Base-by-base conservation (phyloP, 2,329 filamentous ascomycete genomes). In the Daldinia sp. region DNA sequence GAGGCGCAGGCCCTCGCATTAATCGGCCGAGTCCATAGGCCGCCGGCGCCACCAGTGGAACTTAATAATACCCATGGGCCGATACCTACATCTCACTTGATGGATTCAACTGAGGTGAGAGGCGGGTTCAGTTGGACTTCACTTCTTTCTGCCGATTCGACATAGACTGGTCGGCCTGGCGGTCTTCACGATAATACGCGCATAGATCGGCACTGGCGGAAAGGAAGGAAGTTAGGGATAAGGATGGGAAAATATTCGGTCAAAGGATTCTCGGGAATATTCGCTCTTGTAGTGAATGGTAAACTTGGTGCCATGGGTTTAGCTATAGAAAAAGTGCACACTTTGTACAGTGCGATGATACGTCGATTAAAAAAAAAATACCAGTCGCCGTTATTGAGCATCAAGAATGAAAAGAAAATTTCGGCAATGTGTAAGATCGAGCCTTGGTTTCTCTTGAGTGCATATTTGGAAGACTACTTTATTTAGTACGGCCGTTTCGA, bases 121-220 rank as follows among this genome's bases (percentile, higher is more conserved):
- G 67, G 65, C 48, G 13, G 33, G 44, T 63, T 66, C 20, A 23
- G 20, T 23, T 44, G 48, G 18, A 59, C 53, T 72, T 65, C 60
- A 4, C 33, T 66, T 70, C 69, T 68, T 68, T 37, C 63, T 60
- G n/a, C 41, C 30, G 53, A 54, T 67, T 68, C 66, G 55, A 68
- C 61, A 68, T 73, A 73, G 66, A 70, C 72, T 73, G 71, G 71
- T 68, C 44, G 71, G 70, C 67, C 73, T 51, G 69, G 63, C 54
- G 57, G 62, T 68, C 71, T 70, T 72, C 2, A 69, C 33, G 65
- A 71, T 54, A 64, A 26, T 53, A 68, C 60, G 68, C 60, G 68
- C 59, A 71, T 64, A 35, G 67, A 68, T 73, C 63, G 66, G 66
- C 46, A 37, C 26, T 41, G 53, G 48, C 10, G 56, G 42, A 37